These are phyloP conservation scores for Mucor circinelloides DNA, from an alignment of 371 early-diverging fungal species.

Conservation along the genomic window DNA sequence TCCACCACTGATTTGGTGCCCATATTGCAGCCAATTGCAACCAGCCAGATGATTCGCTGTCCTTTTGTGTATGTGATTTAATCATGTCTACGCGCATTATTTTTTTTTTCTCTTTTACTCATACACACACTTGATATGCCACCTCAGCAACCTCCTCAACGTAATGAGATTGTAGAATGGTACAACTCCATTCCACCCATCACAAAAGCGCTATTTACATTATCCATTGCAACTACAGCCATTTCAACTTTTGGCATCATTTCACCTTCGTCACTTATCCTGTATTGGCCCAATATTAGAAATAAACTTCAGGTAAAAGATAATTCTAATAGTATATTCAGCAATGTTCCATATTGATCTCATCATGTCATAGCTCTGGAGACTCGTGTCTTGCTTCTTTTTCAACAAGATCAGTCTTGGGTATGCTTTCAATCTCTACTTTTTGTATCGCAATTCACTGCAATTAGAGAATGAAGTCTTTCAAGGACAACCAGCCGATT, in stretches of 20 bases:
- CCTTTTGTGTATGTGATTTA: neutral
- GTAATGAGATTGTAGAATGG: slow-evolving; percentile 44
- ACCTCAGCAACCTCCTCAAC: slow-evolving; percentile 19
- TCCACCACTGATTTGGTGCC: neutral
- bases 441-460: slow-evolving; percentile 72
- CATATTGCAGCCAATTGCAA: neutral
- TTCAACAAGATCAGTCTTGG: slow-evolving; percentile 53
- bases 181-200: slow-evolving; percentile 66
- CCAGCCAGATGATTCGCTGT: neutral
- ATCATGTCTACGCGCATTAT: neutral
- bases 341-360: neutral
- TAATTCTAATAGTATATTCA: neutral
- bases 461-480: slow-evolving; percentile 77
- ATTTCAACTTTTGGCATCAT: slow-evolving; percentile 48
- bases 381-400: slow-evolving; percentile 76
- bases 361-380: slow-evolving; percentile 65
- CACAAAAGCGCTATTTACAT: slow-evolving; percentile 62
- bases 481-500: slow-evolving; percentile 77
- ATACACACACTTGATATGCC: slow-evolving; percentile 13
- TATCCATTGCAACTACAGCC: slow-evolving; percentile 56
- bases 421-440: slow-evolving; percentile 71
- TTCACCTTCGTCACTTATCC: slow-evolving; percentile 35
- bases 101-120: slow-evolving; percentile 2
- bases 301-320: slow-evolving; percentile 31
- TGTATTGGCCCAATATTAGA: slow-evolving; percentile 39